A percentile compares a stretch with the other conserved stretches of the same genome.
phyloP scores from a whole-genome alignment of 345 rosid species.

The Murraya paniculata region DNA sequence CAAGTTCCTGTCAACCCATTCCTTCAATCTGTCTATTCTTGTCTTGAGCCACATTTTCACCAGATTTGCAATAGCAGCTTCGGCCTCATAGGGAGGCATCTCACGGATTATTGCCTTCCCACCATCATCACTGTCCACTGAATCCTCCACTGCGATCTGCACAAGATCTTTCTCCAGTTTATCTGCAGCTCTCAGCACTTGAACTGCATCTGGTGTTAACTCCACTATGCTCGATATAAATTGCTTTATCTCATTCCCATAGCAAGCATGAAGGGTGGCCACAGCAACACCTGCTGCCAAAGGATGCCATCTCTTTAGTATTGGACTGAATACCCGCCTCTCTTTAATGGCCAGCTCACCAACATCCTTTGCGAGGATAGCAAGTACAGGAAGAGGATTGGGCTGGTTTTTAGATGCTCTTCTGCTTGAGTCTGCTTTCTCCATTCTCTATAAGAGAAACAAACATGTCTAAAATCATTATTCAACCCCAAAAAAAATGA shows the following conservation, averaged over 20 bases:
- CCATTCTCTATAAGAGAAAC: conserved; percentile 69
- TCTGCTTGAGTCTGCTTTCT: conserved; percentile 95
- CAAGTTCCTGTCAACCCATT: conserved; percentile 85
- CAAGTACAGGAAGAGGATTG: conserved; percentile 86
- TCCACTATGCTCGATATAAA: conserved; percentile 73
- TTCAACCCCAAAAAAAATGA: neutral
- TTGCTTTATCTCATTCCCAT: conserved; percentile 90
- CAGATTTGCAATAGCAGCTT: conserved; percentile 80
- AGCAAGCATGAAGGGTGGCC: conserved; percentile 95
- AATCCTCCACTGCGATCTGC: conserved; percentile 97
- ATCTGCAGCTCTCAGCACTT: conserved; percentile 89
- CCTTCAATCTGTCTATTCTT: conserved; percentile 80
- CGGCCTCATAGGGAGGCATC: conserved; percentile 99
- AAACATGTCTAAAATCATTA: conserved; percentile 12
- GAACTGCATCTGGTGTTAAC: conserved; percentile 88
- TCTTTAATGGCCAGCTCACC: conserved; percentile 83
- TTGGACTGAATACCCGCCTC: conserved; percentile 78
- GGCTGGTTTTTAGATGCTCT: conserved; percentile 79
- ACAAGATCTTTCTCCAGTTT: conserved; percentile 97
- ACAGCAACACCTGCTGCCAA: conserved; percentile 97
- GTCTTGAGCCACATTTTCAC: conserved; percentile 81
- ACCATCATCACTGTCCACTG: conserved; percentile 97
- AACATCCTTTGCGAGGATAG: conserved; percentile 93
- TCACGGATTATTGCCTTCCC: conserved; percentile 97
- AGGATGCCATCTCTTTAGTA: conserved; percentile 97